Conservation (phyloP, 2,329 filamentous ascomycete genomes). For the Hypoxylon rubiginosum region DNA sequence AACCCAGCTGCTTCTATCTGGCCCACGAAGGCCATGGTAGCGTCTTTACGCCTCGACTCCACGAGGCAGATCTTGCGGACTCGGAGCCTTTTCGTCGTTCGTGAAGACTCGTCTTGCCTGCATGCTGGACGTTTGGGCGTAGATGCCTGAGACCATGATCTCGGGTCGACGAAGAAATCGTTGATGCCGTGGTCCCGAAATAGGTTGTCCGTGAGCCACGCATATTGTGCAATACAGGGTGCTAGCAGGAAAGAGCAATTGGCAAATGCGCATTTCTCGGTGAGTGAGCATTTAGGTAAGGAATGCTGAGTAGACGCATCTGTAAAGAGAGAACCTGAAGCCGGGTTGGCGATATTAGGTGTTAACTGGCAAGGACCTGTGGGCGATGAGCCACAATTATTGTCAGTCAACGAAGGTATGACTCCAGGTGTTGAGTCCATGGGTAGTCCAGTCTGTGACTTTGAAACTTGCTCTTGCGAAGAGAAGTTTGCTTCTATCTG, state of each 20-base stretch:
- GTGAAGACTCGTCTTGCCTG: slow-evolving; percentile 17
- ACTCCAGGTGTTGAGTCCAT: background rate
- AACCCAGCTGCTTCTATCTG: slow-evolving; percentile 52
- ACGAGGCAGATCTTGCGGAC: slow-evolving; percentile 57
- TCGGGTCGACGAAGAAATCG: slow-evolving; percentile 52
- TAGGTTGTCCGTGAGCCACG: slow-evolving; percentile 55
- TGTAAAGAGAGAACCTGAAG: background rate
- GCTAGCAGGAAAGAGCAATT: slow-evolving; percentile 58
- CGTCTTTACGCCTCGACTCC: slow-evolving; percentile 52
- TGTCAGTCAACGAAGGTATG: background rate
- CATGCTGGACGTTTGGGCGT: background rate
- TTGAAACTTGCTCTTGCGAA: slow-evolving; percentile 1
- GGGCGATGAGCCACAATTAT: background rate
- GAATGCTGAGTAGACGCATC: background rate
- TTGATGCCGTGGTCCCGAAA: slow-evolving; percentile 59
- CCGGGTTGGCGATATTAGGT: background rate
- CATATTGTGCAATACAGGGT: slow-evolving; percentile 56
- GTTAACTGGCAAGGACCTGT: background rate
- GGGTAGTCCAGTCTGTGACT: background rate
- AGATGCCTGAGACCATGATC: slow-evolving; percentile 51
- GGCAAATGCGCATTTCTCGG: slow-evolving; percentile 56
- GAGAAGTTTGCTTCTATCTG: slow-evolving; percentile 36
- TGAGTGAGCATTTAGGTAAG: slow-evolving; percentile 40
- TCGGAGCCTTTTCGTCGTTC: slow-evolving; percentile 19
- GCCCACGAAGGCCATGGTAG: slow-evolving; percentile 53